These are phyloP conservation scores for Diplogelasinospora grovesii DNA, from an alignment of 495 filamentous ascomycete genomes.

Conservation along the genomic window DNA sequence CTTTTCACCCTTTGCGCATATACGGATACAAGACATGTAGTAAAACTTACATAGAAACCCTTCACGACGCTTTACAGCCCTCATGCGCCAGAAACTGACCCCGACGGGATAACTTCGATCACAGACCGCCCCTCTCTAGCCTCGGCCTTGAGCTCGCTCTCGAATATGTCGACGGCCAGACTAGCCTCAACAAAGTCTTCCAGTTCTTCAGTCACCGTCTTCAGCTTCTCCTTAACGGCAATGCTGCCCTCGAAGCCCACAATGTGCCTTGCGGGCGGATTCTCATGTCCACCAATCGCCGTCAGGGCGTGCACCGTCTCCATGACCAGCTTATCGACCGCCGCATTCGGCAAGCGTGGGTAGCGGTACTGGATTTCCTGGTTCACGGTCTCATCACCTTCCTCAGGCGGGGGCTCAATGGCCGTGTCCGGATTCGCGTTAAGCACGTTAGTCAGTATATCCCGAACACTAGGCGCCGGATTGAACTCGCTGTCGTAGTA, in stretches of 20 bases:
- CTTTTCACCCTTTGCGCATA: too few species aligned
- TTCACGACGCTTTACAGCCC: not conserved
- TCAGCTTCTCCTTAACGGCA: conserved; percentile 90
- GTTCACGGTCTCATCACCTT: conserved; percentile 11
- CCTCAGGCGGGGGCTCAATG: conserved; percentile 25
- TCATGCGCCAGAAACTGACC: conserved; percentile 7
- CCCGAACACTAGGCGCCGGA: conserved; percentile 70
- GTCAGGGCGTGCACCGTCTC: conserved; percentile 91
- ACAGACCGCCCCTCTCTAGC: conserved; percentile 29
- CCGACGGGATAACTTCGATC: conserved; percentile 7
- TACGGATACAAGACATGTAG: too few species aligned
- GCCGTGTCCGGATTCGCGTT: conserved; percentile 47
- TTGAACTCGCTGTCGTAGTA: conserved; percentile 68
- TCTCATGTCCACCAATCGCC: conserved; percentile 89
- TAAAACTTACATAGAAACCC: too few species aligned
- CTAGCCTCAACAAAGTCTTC: conserved; percentile 94
- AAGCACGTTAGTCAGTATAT: conserved; percentile 70
- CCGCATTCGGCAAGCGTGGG: conserved; percentile 56
- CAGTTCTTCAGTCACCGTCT: conserved; percentile 90
- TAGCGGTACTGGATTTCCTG: conserved; percentile 63
- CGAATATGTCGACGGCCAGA: conserved; percentile 70
- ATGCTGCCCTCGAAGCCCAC: conserved; percentile 86
- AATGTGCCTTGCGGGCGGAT: conserved; percentile 89
- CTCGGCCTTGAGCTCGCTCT: conserved; percentile 43
- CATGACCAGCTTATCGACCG: conserved; percentile 63